phyloP scores from a whole-genome alignment of 2,329 filamentous ascomycete genomes.

The Geosmithia flava region DNA sequence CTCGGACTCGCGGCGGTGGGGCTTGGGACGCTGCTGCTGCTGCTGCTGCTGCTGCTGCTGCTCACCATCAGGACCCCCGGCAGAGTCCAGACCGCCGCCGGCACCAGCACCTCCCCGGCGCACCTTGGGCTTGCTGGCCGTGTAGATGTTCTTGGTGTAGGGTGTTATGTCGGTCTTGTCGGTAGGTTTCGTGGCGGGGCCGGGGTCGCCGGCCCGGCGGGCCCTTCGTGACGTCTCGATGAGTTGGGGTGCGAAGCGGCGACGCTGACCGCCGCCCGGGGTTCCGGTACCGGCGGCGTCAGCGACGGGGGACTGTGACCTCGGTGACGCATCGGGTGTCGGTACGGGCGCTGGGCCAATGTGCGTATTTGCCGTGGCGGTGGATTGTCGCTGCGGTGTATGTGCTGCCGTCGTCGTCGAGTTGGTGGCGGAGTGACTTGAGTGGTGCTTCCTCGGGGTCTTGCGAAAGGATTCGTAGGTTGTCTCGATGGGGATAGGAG shows the following conservation, averaged over 20 bases:
- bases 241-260: slow-evolving; percentile 63
- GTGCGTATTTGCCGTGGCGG: neutral
- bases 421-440: slow-evolving; percentile 1
- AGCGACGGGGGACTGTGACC: slow-evolving; percentile 29
- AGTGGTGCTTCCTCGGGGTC: slow-evolving; percentile 10
- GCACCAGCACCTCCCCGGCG: slow-evolving; percentile 18
- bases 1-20: slow-evolving; percentile 51
- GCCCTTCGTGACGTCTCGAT: slow-evolving; percentile 69
- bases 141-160: slow-evolving; percentile 49
- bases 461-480: slow-evolving; percentile 48
- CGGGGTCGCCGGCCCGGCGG: slow-evolving; percentile 51
- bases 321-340: slow-evolving; percentile 40
- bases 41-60: slow-evolving; percentile 15
- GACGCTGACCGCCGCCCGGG: slow-evolving; percentile 14
- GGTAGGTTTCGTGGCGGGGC: slow-evolving; percentile 47
- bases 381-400: slow-evolving; percentile 2
- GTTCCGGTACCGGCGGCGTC: slow-evolving; percentile 21
- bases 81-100: slow-evolving; percentile 10
- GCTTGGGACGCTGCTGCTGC: slow-evolving; percentile 13
- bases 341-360: slow-evolving; percentile 43
- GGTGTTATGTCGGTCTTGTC: slow-evolving; percentile 64
- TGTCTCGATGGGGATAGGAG: slow-evolving; percentile 61
- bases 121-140: slow-evolving; percentile 25
- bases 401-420: no score
- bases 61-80: slow-evolving; percentile 13